Conservation (phyloP, 257 asterid genomes). For the Eustoma russellianum region DNA sequence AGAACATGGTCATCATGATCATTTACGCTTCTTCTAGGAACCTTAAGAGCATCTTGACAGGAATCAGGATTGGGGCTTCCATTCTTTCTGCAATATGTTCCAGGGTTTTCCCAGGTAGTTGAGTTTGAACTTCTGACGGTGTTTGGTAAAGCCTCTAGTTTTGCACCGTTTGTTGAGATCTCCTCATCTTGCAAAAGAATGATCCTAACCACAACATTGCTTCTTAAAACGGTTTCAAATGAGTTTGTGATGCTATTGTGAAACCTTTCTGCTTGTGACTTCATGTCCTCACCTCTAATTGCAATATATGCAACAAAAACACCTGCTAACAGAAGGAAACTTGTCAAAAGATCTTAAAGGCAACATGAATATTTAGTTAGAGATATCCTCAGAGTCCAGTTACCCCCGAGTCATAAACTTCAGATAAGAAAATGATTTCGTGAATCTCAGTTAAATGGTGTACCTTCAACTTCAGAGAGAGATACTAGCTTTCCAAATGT, state of each 20-base stretch:
- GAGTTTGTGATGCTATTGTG: constrained; percentile 86
- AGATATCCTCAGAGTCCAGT: too few relatives aligned
- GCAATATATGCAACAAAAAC: constrained; percentile 75
- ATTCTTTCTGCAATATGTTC: constrained; percentile 1
- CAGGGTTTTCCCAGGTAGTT: neutral
- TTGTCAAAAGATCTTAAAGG: too few relatives aligned
- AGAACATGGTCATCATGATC: constrained; percentile 24
- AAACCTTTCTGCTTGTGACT: constrained; percentile 83
- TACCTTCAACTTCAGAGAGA: constrained; percentile 77
- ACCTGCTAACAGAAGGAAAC: constrained; percentile 35
- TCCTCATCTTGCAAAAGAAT: constrained; percentile 36
- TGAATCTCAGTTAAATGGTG: neutral
- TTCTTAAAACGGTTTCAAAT: constrained; percentile 63
- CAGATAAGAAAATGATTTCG: too few relatives aligned
- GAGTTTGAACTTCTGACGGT: constrained; percentile 16
- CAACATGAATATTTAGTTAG: too few relatives aligned
- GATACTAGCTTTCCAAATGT: constrained; percentile 70
- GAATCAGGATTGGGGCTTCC: constrained; percentile 16
- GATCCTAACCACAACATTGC: constrained; percentile 70
- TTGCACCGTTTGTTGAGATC: constrained; percentile 10
- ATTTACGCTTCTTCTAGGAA: constrained; percentile 27
- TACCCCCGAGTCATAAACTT: too few relatives aligned
- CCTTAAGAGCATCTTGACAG: constrained; percentile 20
- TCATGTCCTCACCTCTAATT: constrained; percentile 49
- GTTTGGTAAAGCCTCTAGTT: constrained; percentile 20